Base-by-base conservation (phyloP, 768 basidiomycete genomes). In the Gymnopilus junonius region DNA sequence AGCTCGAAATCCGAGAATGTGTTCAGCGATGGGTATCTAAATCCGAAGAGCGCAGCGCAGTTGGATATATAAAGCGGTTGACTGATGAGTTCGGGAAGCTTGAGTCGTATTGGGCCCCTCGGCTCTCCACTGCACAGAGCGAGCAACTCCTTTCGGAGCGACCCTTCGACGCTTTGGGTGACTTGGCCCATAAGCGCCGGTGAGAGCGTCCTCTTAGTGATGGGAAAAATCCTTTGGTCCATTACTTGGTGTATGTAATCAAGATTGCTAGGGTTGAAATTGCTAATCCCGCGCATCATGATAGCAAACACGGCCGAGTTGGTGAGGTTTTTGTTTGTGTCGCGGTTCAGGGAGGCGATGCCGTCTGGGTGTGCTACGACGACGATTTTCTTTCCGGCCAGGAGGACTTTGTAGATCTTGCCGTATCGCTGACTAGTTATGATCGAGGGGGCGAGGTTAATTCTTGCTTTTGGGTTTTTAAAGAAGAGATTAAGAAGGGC, bases 181-280 rank as follows among this genome's bases (percentile, higher is more conserved):
- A 60, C 8, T 34, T 53, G 48, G 15, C 5, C 21, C 59, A 53
- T 51, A 11, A 21, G 40, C 3, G 46, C 4, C 17, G 46, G 59
- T 12, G 48, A 60, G 14, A 60, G 32, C 15, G 2, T n/a, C 7
- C 15, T 53, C 20, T 39, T 37, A 23, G 39, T 21, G 12, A 53
- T 20, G 5, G 59, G 59, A 23, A 60, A 60, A 3, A 60, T 51
- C 34, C 53, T 51, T 8, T 34, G 27, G 23, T 53, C 50, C 14
- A 60, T 11, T 23, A 60, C 20, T 10, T 60, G 48, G 14, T 51
- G 59, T 37, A 60, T 53, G 32, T 39, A 60, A 27, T 34, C 48
- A 20, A 32, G 10, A 23, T 50, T 34, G 14, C 48, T 21, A 23
- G 32, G 11, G n/a, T n/a, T n/a, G 8, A 60, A 27, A 21, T 48